Evolutionary conservation across 139 green algal species (phyloP).

Genomic region (Penium margaritaceum): DNA sequence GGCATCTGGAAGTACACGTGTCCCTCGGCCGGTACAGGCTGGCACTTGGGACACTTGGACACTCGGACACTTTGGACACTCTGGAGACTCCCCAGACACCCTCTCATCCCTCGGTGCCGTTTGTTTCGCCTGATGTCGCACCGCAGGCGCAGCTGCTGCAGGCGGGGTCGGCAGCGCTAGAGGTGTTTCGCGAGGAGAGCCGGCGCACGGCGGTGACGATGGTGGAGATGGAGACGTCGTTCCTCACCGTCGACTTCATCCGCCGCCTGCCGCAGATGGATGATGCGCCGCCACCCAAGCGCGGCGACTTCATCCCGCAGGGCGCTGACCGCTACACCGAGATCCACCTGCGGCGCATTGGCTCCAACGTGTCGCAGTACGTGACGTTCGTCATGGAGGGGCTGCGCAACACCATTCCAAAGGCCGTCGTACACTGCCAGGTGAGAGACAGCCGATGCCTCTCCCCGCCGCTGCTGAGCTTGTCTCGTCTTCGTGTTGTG

Average conservation of each 20-base stretch:
- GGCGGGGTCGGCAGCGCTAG: not conserved
- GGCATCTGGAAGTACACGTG: too few relatives aligned
- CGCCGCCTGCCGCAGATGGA: slow-evolving; percentile 26
- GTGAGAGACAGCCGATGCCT: not conserved
- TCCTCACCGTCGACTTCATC: slow-evolving; percentile 45
- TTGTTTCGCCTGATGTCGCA: not conserved
- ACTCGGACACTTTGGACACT: too few relatives aligned
- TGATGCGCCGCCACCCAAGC: slow-evolving; percentile 5
- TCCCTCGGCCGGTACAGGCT: too few relatives aligned
- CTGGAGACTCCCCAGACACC: too few relatives aligned
- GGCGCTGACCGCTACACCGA: slow-evolving; percentile 17
- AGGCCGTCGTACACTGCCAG: slow-evolving; percentile 40
- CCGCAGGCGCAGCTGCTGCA: not conserved
- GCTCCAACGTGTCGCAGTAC: slow-evolving; percentile 21
- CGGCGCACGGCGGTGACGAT: not conserved
- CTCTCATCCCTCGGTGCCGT: too few relatives aligned
- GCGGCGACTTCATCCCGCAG: not conserved
- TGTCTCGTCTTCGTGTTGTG: too few relatives aligned
- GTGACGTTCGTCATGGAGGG: slow-evolving; percentile 5
- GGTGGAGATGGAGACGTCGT: slow-evolving; percentile 43
- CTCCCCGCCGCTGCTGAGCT: too few relatives aligned
- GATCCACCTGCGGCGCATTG: slow-evolving; percentile 2
- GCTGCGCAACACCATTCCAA: slow-evolving; percentile 30
- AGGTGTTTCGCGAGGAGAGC: slow-evolving; percentile 3
- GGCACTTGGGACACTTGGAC: too few relatives aligned